Evolutionary conservation across 371 early-diverging fungal genomes (phyloP), one percentile per base, ranked within the genome.

Genomic region (Rhizopus microsporus): DNA sequence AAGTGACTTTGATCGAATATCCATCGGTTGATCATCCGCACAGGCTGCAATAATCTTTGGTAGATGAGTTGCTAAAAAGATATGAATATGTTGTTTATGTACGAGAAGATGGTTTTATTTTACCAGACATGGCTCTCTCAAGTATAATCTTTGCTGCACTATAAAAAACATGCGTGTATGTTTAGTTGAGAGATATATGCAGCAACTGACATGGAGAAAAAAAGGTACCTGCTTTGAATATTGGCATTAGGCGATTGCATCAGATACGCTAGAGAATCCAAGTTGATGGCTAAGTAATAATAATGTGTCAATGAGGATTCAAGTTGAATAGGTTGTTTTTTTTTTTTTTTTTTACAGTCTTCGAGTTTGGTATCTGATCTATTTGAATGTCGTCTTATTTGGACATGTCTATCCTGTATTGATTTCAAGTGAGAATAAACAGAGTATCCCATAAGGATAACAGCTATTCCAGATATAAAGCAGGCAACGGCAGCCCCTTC

Each of bases 121-220:
- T 78, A 82, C 82, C 77, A 35, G 85, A 81, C 78, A 88, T 84
- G 39, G 89, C 87, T 45, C 89, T 76, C 46, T 85, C 86, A 16
- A 88, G 69, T 10, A 87, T 73, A 15, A 89, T 84, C 49, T 84
- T 84, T 7, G 81, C 65, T 15, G 88, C 83, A 56, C 88, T 87
- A 49, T 30, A 35, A 37, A 44, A 34, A 35, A 42, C 15, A 51
- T 23, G 23, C 3, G 46, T 16, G 32, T 9, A 9, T 50, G 5
- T 23, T 23, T 23, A 23, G 23, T 23, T 23, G 23, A 23, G 23
- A 23, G 23, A 23, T 23, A 23, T 23, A 23, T 23, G 23, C 23
- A 0, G 23, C 23, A 23, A 23, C 23, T 23, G 23, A 23, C 23
- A 23, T 23, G 2, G 2, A 23, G 2, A 23, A 6, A 7, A 23